Conservation (phyloP, 2,329 filamentous ascomycete species). For the Clonostachys solani region DNA sequence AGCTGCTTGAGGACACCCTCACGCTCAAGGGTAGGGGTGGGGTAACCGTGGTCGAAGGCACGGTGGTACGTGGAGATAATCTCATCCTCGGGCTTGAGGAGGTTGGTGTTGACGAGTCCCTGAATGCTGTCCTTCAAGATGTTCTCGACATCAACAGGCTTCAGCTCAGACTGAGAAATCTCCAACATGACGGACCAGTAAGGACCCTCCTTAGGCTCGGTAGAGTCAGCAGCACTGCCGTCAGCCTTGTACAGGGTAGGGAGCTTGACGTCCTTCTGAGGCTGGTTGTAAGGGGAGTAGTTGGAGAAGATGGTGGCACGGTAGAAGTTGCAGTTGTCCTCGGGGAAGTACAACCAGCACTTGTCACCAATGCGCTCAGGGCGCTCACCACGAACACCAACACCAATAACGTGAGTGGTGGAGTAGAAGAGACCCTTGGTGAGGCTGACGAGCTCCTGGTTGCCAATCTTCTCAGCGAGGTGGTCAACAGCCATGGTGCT, state of each 20-base stretch:
- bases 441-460: constrained; percentile 76
- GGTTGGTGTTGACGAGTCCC: constrained; percentile 95
- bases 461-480: constrained; percentile 81
- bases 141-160: constrained; percentile 84
- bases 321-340: constrained; percentile 99
- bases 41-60: constrained; percentile 97
- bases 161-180: constrained; percentile 92
- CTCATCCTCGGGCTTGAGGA: constrained; percentile 87
- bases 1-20: constrained; percentile 91
- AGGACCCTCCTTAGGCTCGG: constrained; percentile 76
- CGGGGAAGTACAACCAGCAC: constrained; percentile 99
- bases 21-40: constrained; percentile 89
- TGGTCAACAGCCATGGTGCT: constrained; percentile 95
- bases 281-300: constrained; percentile 99
- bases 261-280: constrained; percentile 75
- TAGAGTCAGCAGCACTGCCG: constrained; percentile 73
- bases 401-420: constrained; percentile 93
- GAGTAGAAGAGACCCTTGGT: constrained; percentile 96
- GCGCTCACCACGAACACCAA: constrained; percentile 86
- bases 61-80: constrained; percentile 98
- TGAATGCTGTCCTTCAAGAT: constrained; percentile 89
- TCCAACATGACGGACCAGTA: constrained; percentile 99
- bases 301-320: constrained; percentile 99
- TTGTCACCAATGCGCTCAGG: constrained; percentile 98
- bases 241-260: constrained; percentile 82